Conservation (phyloP, 78 protist species). For the Blattamonas nauphoetae region DNA sequence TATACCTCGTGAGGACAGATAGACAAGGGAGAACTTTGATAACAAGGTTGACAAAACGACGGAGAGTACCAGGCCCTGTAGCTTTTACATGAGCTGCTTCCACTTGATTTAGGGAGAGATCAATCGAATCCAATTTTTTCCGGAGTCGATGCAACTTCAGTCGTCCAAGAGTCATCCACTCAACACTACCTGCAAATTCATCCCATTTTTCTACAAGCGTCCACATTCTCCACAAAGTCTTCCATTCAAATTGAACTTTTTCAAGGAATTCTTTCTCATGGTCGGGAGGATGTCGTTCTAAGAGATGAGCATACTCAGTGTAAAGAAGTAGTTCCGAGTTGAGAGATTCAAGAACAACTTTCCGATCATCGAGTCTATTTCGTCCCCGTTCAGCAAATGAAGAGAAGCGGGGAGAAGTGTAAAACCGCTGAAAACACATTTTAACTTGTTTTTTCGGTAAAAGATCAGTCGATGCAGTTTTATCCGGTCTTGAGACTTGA, state of each 20-base stretch:
- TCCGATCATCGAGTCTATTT: neutral
- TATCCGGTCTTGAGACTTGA: neutral
- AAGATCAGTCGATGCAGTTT: neutral
- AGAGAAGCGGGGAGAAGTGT: neutral
- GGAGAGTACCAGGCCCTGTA: neutral
- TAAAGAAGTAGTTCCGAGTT: neutral
- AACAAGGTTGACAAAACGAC: neutral
- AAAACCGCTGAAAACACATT: neutral
- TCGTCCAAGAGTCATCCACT: neutral
- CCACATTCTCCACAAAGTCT: neutral
- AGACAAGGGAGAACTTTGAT: neutral
- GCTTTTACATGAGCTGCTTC: neutral
- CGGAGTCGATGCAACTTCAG: neutral
- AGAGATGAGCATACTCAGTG: neutral
- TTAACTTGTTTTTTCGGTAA: neutral
- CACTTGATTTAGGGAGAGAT: neutral
- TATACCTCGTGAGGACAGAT: neutral
- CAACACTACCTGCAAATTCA: neutral
- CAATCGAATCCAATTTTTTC: neutral
- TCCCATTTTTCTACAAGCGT: neutral
- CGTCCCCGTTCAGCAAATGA: neutral
- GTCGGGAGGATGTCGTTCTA: neutral
- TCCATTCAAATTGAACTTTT: neutral
- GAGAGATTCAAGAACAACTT: neutral
- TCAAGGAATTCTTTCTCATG: neutral